These are phyloP conservation scores for Hebeloma cylindrosporum DNA, from an alignment of 768 basidiomycete genomes.

Conservation along the genomic window DNA sequence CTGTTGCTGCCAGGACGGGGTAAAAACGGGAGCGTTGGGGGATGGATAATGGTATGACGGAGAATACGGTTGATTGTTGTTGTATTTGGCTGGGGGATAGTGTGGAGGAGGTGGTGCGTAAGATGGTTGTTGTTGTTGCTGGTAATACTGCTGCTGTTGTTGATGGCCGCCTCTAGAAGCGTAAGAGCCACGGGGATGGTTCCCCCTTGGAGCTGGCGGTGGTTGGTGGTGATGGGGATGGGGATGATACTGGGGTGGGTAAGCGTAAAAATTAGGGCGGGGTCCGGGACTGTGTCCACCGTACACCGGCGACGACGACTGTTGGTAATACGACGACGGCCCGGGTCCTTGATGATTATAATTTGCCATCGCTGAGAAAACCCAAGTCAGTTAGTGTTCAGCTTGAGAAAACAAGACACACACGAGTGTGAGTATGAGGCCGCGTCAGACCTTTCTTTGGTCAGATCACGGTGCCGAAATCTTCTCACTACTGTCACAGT, in stretches of 20 bases:
- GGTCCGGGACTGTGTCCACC: constrained; percentile 36
- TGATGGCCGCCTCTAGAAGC: constrained; percentile 33
- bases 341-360: constrained; percentile 24
- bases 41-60: constrained; percentile 37
- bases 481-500: no score
- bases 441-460: constrained; percentile 9
- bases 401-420: no score
- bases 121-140: constrained; percentile 10
- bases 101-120: neutral
- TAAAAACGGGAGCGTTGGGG: constrained; percentile 35
- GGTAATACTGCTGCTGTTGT: constrained; percentile 19
- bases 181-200: constrained; percentile 34
- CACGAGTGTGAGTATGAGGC: no score
- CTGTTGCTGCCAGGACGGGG: constrained; percentile 45
- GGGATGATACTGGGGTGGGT: constrained; percentile 28
- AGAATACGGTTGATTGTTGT: constrained; percentile 30
- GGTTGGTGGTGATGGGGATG: constrained; percentile 33
- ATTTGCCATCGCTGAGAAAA: neutral
- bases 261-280: constrained; percentile 38
- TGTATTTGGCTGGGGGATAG: neutral
- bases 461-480: neutral
- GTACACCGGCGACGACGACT: constrained; percentile 21
- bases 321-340: constrained; percentile 28
- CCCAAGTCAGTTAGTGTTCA: neutral
- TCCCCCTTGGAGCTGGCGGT: constrained; percentile 27